phyloP scores from a whole-genome alignment of 805 yeast genomes.

The Gaillardinia entomophila region DNA sequence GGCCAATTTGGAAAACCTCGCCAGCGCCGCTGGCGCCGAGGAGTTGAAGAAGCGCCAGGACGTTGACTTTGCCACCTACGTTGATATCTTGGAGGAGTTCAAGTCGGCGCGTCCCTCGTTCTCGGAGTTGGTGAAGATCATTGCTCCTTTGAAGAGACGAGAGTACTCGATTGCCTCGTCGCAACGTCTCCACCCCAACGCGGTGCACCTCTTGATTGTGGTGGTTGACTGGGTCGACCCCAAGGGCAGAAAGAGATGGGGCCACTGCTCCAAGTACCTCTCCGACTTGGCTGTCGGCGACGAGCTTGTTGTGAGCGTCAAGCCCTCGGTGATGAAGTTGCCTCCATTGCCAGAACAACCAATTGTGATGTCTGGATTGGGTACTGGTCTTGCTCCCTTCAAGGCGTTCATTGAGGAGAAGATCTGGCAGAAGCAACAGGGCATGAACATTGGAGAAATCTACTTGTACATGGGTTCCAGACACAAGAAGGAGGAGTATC shows the following conservation, averaged over 20 bases:
- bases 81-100: conserved; percentile 76
- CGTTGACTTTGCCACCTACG: conserved; percentile 73
- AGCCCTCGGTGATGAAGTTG: conserved; percentile 94
- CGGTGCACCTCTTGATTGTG: conserved; percentile 85
- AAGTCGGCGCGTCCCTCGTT: conserved; percentile 75
- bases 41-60: conserved; percentile 82
- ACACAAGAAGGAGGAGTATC: conserved; percentile 90
- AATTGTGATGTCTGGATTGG: conserved; percentile 93
- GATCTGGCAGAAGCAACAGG: conserved; percentile 87
- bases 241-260: conserved; percentile 79
- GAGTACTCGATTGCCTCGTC: conserved; percentile 97
- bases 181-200: conserved; percentile 85
- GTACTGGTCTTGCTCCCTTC: conserved; percentile 98
- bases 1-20: conserved; percentile 54
- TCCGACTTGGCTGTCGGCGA: conserved; percentile 75
- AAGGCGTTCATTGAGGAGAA: conserved; percentile 96
- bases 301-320: conserved; percentile 88
- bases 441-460: conserved; percentile 82
- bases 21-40: conserved; percentile 76
- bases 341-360: conserved; percentile 87
- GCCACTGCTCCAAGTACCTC: conserved; percentile 90
- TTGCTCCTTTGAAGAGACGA: conserved; percentile 90
- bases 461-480: conserved; percentile 89
- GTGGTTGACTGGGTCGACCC: conserved; percentile 95
- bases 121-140: conserved; percentile 61